A percentile compares a stretch with the other conserved stretches of the same genome.
phyloP scores from a whole-genome alignment of 2,329 filamentous ascomycete genomes.

The Colletotrichum filicis region DNA sequence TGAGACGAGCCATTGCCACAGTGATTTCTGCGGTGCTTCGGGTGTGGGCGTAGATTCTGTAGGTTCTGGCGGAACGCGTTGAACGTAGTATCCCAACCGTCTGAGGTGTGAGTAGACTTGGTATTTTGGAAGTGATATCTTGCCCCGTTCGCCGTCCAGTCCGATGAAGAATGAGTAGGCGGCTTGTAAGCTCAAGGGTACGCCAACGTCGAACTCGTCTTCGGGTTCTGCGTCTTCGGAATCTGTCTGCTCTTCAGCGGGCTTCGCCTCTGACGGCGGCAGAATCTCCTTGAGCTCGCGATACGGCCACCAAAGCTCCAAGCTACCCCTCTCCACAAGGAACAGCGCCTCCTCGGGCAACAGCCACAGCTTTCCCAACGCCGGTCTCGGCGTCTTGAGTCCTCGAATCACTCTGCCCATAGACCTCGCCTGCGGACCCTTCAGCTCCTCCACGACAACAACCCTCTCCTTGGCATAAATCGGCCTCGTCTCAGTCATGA shows the following conservation, averaged over 20 bases:
- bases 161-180: constrained; percentile 89
- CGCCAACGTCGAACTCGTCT: constrained; percentile 68
- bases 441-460: constrained; percentile 78
- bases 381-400: constrained; percentile 61
- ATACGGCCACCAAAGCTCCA: constrained; percentile 88
- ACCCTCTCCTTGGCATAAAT: constrained; percentile 58
- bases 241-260: constrained; percentile 40
- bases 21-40: constrained; percentile 38
- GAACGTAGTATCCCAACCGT: constrained; percentile 83
- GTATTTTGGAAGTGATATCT: constrained; percentile 79
- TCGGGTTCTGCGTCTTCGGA: constrained; percentile 43
- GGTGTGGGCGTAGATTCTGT: not conserved
- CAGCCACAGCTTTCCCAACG: constrained; percentile 79
- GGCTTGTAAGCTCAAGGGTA: constrained; percentile 92
- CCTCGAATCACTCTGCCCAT: constrained; percentile 75
- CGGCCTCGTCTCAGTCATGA: constrained; percentile 40
- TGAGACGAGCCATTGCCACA: constrained; percentile 67
- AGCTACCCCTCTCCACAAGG: constrained; percentile 84
- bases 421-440: constrained; percentile 77
- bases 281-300: constrained; percentile 61
- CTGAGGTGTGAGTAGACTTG: constrained; percentile 89
- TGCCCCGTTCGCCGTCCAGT: constrained; percentile 69
- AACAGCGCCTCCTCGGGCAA: constrained; percentile 93
- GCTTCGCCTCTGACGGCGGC: constrained; percentile 43
- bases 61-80: constrained; percentile 67